Evolutionary conservation across 2,329 filamentous ascomycete species (phyloP).

Genomic region (Stachybotrys echinatus): DNA sequence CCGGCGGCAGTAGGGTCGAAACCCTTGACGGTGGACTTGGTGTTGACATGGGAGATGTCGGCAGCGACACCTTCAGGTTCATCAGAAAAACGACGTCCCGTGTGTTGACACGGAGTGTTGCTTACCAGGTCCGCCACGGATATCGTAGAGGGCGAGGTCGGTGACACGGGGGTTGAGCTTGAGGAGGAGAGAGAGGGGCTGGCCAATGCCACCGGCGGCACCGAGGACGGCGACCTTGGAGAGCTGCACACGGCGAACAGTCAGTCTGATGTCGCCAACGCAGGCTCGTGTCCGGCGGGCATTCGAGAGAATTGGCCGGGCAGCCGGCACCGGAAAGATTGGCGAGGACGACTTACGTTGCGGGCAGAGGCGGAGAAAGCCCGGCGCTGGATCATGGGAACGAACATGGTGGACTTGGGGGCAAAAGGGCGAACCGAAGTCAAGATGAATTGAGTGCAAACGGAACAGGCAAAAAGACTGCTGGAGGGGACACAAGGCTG

Average conservation of each 20-base stretch:
- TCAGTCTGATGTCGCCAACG: neutral
- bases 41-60: slow-evolving; percentile 98
- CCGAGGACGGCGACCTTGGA: slow-evolving; percentile 98
- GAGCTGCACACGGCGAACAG: slow-evolving; percentile 63
- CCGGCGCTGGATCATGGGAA: slow-evolving; percentile 65
- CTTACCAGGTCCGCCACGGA: slow-evolving; percentile 87
- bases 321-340: neutral
- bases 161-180: slow-evolving; percentile 97
- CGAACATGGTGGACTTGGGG: slow-evolving; percentile 58
- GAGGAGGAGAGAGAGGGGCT: slow-evolving; percentile 93
- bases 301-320: too few species aligned
- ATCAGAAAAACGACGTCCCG: slow-evolving; percentile 4
- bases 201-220: slow-evolving; percentile 95
- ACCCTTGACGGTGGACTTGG: slow-evolving; percentile 89
- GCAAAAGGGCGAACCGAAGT: slow-evolving; percentile 1
- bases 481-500: neutral
- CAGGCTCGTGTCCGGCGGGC: too few species aligned
- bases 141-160: slow-evolving; percentile 96
- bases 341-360: slow-evolving; percentile 51
- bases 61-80: slow-evolving; percentile 82
- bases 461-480: neutral
- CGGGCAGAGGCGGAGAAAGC: slow-evolving; percentile 76
- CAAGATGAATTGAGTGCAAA: neutral
- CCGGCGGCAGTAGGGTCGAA: slow-evolving; percentile 74
- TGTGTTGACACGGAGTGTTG: neutral